Evolutionary conservation across 2,329 filamentous ascomycete species (phyloP).

Genomic region (Emmonsiellopsis sp.): DNA sequence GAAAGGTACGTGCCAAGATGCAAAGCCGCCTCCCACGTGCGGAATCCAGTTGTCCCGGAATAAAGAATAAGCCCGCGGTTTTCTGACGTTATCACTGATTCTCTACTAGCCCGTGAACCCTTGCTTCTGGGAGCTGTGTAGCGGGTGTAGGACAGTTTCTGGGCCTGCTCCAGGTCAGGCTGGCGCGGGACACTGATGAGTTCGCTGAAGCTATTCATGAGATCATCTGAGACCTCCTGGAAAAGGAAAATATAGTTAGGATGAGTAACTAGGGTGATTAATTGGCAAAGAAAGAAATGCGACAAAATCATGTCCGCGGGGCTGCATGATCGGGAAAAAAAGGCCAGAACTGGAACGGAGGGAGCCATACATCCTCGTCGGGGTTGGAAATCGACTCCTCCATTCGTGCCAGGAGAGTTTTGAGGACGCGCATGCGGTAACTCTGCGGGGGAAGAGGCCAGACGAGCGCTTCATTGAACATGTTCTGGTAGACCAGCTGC

Average conservation of each 20-base stretch:
- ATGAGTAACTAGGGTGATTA: constrained; percentile 5
- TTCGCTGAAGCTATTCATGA: constrained; percentile 60
- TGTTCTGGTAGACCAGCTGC: constrained; percentile 51
- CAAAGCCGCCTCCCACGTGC: constrained; percentile 62
- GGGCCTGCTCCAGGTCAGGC: constrained; percentile 57
- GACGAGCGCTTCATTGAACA: constrained; percentile 55
- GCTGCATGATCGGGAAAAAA: constrained; percentile 14
- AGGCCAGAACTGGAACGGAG: constrained; percentile 3
- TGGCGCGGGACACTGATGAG: constrained; percentile 57
- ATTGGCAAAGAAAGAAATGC: constrained; percentile 1
- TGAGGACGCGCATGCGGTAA: constrained; percentile 66
- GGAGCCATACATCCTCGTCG: constrained; percentile 67
- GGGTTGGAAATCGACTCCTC: constrained; percentile 70
- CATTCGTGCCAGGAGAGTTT: constrained; percentile 60
- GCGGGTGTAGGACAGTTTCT: constrained; percentile 65
- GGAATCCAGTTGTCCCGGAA: constrained; percentile 55
- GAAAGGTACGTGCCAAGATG: constrained; percentile 54
- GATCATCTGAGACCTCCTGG: constrained; percentile 74
- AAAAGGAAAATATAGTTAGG: constrained; percentile 16
- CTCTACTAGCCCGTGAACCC: background rate
- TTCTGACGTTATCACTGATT: constrained; percentile 37
- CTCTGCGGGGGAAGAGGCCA: constrained; percentile 54
- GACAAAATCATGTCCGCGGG: constrained; percentile 8
- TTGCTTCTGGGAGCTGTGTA: constrained; percentile 43
- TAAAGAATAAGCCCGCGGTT: constrained; percentile 49